A percentile compares a stretch with the other conserved stretches of the same genome.
These are phyloP conservation scores for Trypanosoma theileri DNA, from an alignment of 208 protist species.

Conservation along the genomic window DNA sequence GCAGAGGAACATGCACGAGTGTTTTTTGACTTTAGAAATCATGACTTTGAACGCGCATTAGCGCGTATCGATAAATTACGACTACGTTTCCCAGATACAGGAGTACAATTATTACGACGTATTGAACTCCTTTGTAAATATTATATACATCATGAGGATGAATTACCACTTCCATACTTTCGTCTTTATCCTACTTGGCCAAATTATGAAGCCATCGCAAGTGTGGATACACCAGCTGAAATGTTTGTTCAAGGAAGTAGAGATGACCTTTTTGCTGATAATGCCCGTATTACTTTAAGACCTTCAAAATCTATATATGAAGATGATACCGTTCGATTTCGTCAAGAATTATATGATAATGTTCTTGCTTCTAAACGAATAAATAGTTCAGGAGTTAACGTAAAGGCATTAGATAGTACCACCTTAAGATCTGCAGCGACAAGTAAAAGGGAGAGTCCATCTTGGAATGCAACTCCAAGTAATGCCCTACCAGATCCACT, in stretches of 20 bases:
- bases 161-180: conserved; percentile 64
- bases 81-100: conserved; percentile 5
- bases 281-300: conserved; percentile 23
- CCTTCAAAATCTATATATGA: conserved; percentile 23
- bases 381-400: not conserved
- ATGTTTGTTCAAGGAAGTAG: not conserved
- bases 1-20: conserved; percentile 66
- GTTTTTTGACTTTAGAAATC: conserved; percentile 76
- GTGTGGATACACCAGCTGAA: conserved; percentile 1
- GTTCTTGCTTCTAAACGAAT: conserved; percentile 26
- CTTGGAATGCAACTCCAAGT: not conserved
- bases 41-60: conserved; percentile 62
- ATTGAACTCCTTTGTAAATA: conserved; percentile 67
- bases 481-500: not conserved
- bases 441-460: not conserved
- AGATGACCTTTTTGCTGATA: conserved; percentile 12
- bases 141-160: conserved; percentile 36
- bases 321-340: conserved; percentile 63
- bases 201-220: conserved; percentile 64
- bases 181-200: conserved; percentile 61
- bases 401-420: not conserved
- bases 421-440: not conserved
- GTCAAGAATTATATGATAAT: conserved; percentile 76
- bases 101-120: conserved; percentile 43
- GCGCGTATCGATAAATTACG: conserved; percentile 40